Percentiles rank a stretch among this genome's conserved stretches.
These are phyloP conservation scores for Heterobasidion occidentale DNA, from an alignment of 1,284 basidiomycete species.

Conservation along the genomic window DNA sequence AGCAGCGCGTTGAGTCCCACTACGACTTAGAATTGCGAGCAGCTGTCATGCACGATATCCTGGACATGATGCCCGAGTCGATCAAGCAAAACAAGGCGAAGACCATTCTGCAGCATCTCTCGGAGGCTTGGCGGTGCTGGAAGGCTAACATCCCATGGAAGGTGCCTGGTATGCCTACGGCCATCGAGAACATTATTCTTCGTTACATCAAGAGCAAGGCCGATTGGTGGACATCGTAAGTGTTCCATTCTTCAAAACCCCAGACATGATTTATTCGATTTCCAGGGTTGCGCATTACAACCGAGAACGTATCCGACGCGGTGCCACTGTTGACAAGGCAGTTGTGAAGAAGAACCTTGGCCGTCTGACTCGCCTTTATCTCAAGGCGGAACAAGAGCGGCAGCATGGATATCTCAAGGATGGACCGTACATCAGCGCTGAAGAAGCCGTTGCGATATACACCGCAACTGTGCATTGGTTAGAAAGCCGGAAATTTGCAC, in stretches of 20 bases:
- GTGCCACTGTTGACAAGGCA: conserved; percentile 99
- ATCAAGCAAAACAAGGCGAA: conserved; percentile 99
- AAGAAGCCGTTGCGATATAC: conserved; percentile 96
- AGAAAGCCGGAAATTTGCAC: conserved; percentile 92
- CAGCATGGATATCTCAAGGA: conserved; percentile 97
- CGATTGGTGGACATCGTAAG: conserved; percentile 97
- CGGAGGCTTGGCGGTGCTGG: conserved; percentile 98
- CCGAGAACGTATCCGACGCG: conserved; percentile 89
- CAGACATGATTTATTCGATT: conserved; percentile 14
- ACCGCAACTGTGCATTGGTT: conserved; percentile 97
- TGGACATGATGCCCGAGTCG: conserved; percentile 98
- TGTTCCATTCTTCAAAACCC: conserved; percentile 14
- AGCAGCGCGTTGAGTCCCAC: conserved; percentile 98
- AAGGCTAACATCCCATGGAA: conserved; percentile 99
- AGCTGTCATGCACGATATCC: conserved; percentile 98
- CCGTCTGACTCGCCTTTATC: conserved; percentile 84
- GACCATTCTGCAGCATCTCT: conserved; percentile 96
- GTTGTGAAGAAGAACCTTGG: conserved; percentile 96
- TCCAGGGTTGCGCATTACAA: conserved; percentile 83
- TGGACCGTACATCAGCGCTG: conserved; percentile 93
- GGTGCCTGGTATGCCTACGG: conserved; percentile 94
- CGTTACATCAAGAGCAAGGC: conserved; percentile 99
- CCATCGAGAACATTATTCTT: conserved; percentile 98
- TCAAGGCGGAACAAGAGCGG: conserved; percentile 96
- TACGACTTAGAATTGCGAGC: conserved; percentile 97